Evolutionary conservation across 306 rosid genomes (phyloP), one percentile per base, ranked within the genome.

Genomic region (Acacia acuminata): DNA sequence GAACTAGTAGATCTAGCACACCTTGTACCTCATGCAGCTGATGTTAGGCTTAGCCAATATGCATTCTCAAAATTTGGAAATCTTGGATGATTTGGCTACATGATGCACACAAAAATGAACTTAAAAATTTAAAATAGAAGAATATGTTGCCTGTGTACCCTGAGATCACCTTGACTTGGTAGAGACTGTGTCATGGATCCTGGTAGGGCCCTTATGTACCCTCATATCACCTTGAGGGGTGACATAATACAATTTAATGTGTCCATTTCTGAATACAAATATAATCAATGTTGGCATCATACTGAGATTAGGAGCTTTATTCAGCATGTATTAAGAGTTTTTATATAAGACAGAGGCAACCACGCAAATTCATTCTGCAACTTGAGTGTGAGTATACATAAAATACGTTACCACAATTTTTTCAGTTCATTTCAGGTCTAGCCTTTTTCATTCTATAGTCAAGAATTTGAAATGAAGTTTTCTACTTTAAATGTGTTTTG

Each of bases 401-500:
- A 42, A 73, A 76, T 30, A 58, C 45, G 40, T 7, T 17, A 24
- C 76, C 27, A 55, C 50, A 82, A 56, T 58, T 68, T 58, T 58
- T 36, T 36, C 22, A 34, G 8, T 77, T 27, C 32, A n/a, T 47
- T 27, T 63, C 51, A 42, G 64, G 38, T 60, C 36, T 56, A 7
- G 34, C 25, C 71, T 34, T 67, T 10, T 66, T 51, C 4, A 72
- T 81, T 83, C 75, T 67, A 11, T 56, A 22, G 38, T 73, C 66
- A 32, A 67, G 8, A 66, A 69, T 78, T 68, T 56, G 27, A 25
- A 81, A 47, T 77, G 71, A 20, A 40, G 34, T 61, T 60, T 36
- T 76, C 67, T 77, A 34, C 48, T 40, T 67, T 60, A 68, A 77
- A 60, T 77, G 14, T 75, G 44, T 19, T 64, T 12, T 76, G 40